A percentile compares a stretch with the other conserved stretches of the same genome.
These are phyloP conservation scores for Heliocybe sulcata DNA, from an alignment of 1,284 basidiomycete species.

Conservation along the genomic window DNA sequence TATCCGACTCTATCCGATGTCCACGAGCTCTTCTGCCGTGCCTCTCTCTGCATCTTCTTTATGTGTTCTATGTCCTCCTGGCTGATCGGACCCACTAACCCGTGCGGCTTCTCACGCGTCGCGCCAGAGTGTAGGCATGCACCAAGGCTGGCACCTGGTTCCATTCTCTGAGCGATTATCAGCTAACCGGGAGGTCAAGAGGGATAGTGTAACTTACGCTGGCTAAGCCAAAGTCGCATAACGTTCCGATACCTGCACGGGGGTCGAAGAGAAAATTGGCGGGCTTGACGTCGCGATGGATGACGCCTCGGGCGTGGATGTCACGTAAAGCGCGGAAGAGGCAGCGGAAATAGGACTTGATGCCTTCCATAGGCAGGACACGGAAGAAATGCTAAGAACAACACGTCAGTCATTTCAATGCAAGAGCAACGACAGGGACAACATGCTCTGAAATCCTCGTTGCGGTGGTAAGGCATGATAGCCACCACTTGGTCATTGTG, in stretches of 20 bases:
- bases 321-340: constrained; percentile 89
- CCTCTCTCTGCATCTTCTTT: constrained; percentile 51
- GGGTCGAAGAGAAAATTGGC: constrained; percentile 97
- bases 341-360: constrained; percentile 87
- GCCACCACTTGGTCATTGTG: constrained; percentile 90
- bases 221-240: constrained; percentile 95
- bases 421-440: constrained; percentile 1
- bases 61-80: constrained; percentile 37
- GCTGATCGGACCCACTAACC: constrained; percentile 33
- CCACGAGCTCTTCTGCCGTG: constrained; percentile 46
- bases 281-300: constrained; percentile 98
- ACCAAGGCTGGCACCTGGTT: constrained; percentile 39
- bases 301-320: constrained; percentile 83
- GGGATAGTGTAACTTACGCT: constrained; percentile 47
- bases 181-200: not conserved
- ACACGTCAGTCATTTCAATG: constrained; percentile 8
- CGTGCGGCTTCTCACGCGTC: constrained; percentile 59
- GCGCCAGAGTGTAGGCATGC: constrained; percentile 71
- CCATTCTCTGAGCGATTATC: constrained; percentile 41
- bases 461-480: constrained; percentile 90
- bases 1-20: constrained; percentile 68
- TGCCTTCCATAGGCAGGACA: constrained; percentile 60
- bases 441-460: constrained; percentile 88
- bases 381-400: constrained; percentile 65
- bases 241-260: constrained; percentile 73